Conservation (phyloP, 2,329 filamentous ascomycete species). For the Allantophomopsis lycopodina region DNA sequence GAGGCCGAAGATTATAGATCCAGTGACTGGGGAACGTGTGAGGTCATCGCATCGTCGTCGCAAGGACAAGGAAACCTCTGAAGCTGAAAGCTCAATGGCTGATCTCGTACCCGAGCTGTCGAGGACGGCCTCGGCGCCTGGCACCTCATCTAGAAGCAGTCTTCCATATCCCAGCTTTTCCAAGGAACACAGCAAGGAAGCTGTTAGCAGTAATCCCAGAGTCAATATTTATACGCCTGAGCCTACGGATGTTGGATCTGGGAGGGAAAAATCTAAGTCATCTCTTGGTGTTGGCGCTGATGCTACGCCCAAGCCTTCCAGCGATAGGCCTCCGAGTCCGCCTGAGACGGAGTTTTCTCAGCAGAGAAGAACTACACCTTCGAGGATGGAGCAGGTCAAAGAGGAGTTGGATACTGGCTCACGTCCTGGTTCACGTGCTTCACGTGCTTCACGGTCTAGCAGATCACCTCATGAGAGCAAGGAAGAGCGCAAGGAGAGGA, state of each 20-base stretch:
- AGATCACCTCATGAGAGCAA: conserved; percentile 5
- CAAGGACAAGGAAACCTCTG: conserved; percentile 12
- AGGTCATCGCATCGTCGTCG: conserved; percentile 14
- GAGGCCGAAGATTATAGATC: conserved; percentile 14
- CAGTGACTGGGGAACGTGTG: conserved; percentile 16
- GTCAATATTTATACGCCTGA: conserved; percentile 48
- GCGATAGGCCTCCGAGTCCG: conserved; percentile 42
- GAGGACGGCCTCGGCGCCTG: conserved; percentile 17
- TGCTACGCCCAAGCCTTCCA: conserved; percentile 22
- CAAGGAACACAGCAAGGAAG: conserved; percentile 86
- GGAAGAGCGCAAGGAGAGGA: conserved; percentile 24
- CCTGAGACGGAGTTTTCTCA: conserved; percentile 47
- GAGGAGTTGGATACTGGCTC: conserved; percentile 21
- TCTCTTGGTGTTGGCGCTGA: conserved; percentile 11
- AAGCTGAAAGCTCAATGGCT: conserved; percentile 20
- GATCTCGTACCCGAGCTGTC: conserved; percentile 34
- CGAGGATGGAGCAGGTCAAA: conserved; percentile 21
- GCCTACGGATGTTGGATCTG: conserved; percentile 51
- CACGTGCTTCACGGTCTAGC: conserved; percentile 28
- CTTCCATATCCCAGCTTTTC: conserved; percentile 73
- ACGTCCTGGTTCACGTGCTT: conserved; percentile 29
- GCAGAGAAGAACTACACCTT: conserved; percentile 19
- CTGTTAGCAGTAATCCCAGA: conserved; percentile 39
- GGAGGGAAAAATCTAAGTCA: conserved; percentile 33
- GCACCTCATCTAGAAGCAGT: conserved; percentile 15